Base-by-base conservation (phyloP, 352 stramenopile genomes). In the Phytophthora uliginosa region DNA sequence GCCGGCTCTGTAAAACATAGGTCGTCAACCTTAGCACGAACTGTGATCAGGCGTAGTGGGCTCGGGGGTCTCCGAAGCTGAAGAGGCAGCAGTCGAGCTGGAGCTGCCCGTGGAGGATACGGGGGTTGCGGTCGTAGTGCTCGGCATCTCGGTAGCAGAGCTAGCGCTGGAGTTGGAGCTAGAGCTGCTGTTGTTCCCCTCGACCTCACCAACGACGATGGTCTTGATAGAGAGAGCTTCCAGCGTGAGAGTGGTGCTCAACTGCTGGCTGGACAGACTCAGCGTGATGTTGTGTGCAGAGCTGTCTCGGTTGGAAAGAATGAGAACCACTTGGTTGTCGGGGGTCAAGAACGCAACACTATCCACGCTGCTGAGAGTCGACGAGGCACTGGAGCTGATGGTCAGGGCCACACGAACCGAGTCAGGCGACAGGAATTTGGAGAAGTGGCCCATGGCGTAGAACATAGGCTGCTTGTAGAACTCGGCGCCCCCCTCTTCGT, bases 381-480 rank as follows among this genome's bases (percentile, higher is more conserved):
- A 76, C 3, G 81, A 75, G 20, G 73, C 78, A 13, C 58, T 73
- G 9, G 63, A 63, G 47, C 70, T 84, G 20, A 67, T 75, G 4
- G 55, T 64, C 40, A 86, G 22, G 12, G 61, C 61, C 17, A 94
- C 74, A 22, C 87, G 85, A 57, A 83, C 70, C 15, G 87, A 89
- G 22, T 77, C 81, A 6, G 74, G 53, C 4, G 82, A 73, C 10
- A 95, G 48, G 63, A 95, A 95, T 64, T 92, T 92, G 62, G 81
- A 82, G 47, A 96, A 78, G 59, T 96, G 88, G 7, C 78, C 85
- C 71, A 96, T 82, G 28, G 85, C 72, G 59, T 95, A 97, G 66
- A 87, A 97, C 81, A 94, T 93, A 0, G 87, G 85, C 62, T 97
- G 85, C 69, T 93, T 93, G 75, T 93, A 92, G 67, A 97, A 91